Evolutionary conservation across 208 protist species (phyloP).

Genomic region (Leishmania guyanensis): DNA sequence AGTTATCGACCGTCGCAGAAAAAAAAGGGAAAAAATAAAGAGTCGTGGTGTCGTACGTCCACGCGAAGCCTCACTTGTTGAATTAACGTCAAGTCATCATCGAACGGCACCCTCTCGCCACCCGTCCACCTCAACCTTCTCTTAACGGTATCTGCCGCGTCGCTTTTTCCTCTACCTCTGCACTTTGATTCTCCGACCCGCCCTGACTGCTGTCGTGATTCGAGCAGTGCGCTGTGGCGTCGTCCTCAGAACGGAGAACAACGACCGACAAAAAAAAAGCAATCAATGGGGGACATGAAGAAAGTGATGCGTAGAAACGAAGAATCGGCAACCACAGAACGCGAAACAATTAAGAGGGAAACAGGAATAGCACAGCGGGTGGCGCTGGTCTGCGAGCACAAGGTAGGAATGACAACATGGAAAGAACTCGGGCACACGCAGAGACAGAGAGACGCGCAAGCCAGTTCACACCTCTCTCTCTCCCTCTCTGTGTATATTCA

Average conservation of each 20-base stretch:
- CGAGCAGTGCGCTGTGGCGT: too few relatives aligned
- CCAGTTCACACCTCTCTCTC: not conserved
- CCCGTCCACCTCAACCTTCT: not conserved
- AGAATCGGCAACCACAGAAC: not conserved
- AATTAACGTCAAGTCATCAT: slow-evolving; percentile 9
- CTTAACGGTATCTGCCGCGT: not conserved
- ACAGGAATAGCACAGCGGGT: not conserved
- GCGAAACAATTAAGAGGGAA: not conserved
- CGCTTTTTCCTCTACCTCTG: not conserved
- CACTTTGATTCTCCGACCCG: not conserved
- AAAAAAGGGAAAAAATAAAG: slow-evolving; percentile 16
- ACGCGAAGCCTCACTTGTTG: slow-evolving; percentile 18
- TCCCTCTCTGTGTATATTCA: not conserved
- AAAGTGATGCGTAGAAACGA: not conserved
- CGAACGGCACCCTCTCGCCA: slow-evolving; percentile 9
- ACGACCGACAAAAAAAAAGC: not conserved
- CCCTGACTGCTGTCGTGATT: too few relatives aligned
- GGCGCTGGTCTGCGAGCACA: slow-evolving; percentile 8
- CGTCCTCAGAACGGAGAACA: not conserved
- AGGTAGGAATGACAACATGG: slow-evolving; percentile 1
- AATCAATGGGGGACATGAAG: not conserved
- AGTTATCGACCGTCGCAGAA: slow-evolving; percentile 10
- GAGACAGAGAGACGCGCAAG: not conserved
- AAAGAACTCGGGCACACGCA: slow-evolving; percentile 9
- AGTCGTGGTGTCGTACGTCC: slow-evolving; percentile 21